Conservation (phyloP, 208 protist species). For the Phytomonas francai region DNA sequence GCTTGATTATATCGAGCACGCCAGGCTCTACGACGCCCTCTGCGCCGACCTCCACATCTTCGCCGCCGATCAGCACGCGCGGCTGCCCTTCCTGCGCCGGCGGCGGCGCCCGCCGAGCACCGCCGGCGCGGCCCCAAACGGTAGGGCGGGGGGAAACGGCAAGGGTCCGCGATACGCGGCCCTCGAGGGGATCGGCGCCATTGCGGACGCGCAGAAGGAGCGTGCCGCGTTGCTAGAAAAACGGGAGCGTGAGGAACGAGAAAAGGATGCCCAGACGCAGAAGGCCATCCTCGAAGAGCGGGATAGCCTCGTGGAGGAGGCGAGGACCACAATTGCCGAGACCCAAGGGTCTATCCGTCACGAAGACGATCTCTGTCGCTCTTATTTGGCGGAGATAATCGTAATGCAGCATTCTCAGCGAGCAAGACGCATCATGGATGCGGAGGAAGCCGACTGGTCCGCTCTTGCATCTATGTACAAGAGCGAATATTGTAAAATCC, state of each 20-base stretch:
- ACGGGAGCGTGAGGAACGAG: conserved; percentile 33
- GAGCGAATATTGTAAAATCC: conserved; percentile 26
- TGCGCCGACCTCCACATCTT: conserved; percentile 75
- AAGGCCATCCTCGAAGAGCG: conserved; percentile 31
- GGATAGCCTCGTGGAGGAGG: conserved; percentile 22
- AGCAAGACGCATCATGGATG: conserved; percentile 31
- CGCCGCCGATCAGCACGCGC: conserved; percentile 26
- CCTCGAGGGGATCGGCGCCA: conserved; percentile 34
- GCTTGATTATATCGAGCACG: conserved; percentile 46
- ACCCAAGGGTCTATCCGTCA: conserved; percentile 25
- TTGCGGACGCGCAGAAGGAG: conserved; percentile 42
- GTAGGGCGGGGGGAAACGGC: background rate
- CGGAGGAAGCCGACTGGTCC: conserved; percentile 41
- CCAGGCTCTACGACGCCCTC: conserved; percentile 52
- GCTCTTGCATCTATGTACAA: conserved; percentile 26
- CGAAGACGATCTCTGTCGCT: conserved; percentile 16
- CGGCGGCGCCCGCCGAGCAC: no score
- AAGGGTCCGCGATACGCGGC: conserved; percentile 24
- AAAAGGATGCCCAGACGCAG: conserved; percentile 17
- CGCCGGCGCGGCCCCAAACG: background rate
- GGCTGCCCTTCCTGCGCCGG: conserved; percentile 40
- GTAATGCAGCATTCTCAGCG: conserved; percentile 24
- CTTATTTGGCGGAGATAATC: conserved; percentile 25
- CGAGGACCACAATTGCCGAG: conserved; percentile 29
- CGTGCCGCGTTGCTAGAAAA: conserved; percentile 22